A percentile compares a stretch with the other conserved stretches of the same genome.
Conservation (phyloP, 1,284 basidiomycete genomes). For the Cystobasidium slooffiae region DNA sequence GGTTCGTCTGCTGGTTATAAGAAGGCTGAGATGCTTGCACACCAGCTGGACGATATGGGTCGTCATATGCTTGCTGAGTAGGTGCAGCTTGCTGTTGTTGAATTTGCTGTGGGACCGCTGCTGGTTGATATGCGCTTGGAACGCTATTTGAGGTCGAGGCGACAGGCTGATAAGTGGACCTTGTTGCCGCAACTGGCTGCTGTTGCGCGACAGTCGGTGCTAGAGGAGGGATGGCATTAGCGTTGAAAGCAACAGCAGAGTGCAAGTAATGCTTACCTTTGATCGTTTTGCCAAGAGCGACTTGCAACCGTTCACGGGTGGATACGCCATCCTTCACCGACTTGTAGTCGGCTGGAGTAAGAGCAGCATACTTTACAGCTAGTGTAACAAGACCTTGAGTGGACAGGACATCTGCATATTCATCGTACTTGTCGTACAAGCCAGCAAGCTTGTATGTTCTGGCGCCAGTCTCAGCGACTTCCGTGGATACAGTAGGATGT, state of each 20-base stretch:
- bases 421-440: conserved; percentile 91
- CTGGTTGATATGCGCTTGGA: conserved; percentile 18
- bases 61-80: conserved; percentile 30
- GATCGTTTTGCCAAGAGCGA: conserved; percentile 29
- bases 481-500: conserved; percentile 59
- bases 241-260: too few relatives aligned
- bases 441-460: conserved; percentile 80
- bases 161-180: conserved; percentile 35
- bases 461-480: conserved; percentile 62
- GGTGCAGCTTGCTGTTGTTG: conserved; percentile 14
- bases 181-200: conserved; percentile 4
- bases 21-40: conserved; percentile 3
- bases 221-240: background rate
- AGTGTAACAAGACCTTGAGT: conserved; percentile 85
- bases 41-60: conserved; percentile 28
- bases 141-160: conserved; percentile 4
- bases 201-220: conserved; percentile 37
- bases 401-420: conserved; percentile 91
- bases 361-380: conserved; percentile 77
- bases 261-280: conserved; percentile 11
- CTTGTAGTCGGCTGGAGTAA: conserved; percentile 77
- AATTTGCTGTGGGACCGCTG: background rate
- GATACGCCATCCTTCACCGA: conserved; percentile 27
- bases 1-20: conserved; percentile 24
- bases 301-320: conserved; percentile 30